Evolutionary conservation across 2,329 filamentous ascomycete species (phyloP), one percentile per base, ranked within the genome.

Genomic region (Lanzia echinophila): DNA sequence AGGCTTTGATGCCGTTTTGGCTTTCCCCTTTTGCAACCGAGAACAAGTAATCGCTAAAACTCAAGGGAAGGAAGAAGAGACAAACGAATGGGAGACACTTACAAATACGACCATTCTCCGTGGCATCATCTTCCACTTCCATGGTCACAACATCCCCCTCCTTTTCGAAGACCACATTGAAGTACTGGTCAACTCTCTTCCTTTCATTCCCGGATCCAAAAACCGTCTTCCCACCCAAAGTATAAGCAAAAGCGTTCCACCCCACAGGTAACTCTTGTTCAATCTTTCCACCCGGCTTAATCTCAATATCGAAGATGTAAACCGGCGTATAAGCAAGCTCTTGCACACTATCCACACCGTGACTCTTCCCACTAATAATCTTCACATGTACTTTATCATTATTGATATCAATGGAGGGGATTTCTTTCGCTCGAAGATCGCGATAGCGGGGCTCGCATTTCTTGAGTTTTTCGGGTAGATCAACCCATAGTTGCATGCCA

Each of bases 241-340:
- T 86, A 70, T 96, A 97, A 15, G 86, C 84, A 66, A 97, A 97
- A 1, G 88, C 83, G 69, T 95, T 96, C 89, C 90, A 97, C 28
- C 84, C 86, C 58, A 76, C 72, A 0, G 92, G 92, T 2, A 97
- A 67, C 5, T 80, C 71, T 73, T 97, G 92, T 20, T 75, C 77
- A 60, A 97, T 75, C 56, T 77, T 82, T 45, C 88, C 90, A 50
- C 92, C 92, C 0, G 91, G 90, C 64, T 82, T 73, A 50, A 97
- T 81, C 19, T 81, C 83, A 49, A 96, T 75, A 68, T 97, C 92
- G 43, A 97, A 77, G 58, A 96, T 78, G 92, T 92, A 97, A n/a
- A 97, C 90, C 0, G 94, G 94, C 1, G 92, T 97, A 71, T 97
- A 96, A 13, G 92, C 91, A 43, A 97, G 76, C 66, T 97, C 91